Conservation (phyloP, 2,329 filamentous ascomycete species). For the Monilinia fructigena region DNA sequence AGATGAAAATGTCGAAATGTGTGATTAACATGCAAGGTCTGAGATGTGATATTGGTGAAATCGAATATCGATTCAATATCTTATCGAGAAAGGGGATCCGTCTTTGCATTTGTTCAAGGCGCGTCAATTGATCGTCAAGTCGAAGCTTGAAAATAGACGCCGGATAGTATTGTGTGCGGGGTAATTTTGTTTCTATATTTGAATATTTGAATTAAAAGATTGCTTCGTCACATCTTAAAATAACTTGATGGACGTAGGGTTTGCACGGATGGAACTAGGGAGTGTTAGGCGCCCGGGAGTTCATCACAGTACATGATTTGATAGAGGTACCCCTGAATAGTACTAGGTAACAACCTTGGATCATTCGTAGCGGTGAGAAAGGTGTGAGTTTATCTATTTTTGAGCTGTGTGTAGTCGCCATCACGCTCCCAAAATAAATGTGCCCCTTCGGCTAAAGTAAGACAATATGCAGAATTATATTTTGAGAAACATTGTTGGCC, state of each 20-base stretch:
- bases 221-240: slow-evolving; percentile 14
- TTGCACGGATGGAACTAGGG: background rate
- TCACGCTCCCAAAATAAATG: slow-evolving; percentile 3
- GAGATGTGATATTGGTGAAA: background rate
- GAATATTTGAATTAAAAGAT: background rate
- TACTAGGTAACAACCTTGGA: background rate
- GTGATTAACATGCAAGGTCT: background rate
- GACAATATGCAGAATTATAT: slow-evolving; percentile 2
- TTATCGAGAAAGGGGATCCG: too few relatives aligned
- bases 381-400: background rate
- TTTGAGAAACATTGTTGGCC: background rate
- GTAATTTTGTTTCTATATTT: slow-evolving; percentile 14
- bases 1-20: background rate
- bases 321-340: background rate
- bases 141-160: background rate
- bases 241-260: background rate
- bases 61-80: background rate
- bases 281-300: background rate
- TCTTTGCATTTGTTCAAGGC: too few relatives aligned
- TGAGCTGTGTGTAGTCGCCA: background rate
- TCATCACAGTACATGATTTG: background rate
- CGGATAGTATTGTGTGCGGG: background rate
- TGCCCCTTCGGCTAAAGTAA: background rate
- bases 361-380: accelerated
- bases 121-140: background rate